Conservation (phyloP, 768 basidiomycete species). For the Asterophora lycoperdoides region DNA sequence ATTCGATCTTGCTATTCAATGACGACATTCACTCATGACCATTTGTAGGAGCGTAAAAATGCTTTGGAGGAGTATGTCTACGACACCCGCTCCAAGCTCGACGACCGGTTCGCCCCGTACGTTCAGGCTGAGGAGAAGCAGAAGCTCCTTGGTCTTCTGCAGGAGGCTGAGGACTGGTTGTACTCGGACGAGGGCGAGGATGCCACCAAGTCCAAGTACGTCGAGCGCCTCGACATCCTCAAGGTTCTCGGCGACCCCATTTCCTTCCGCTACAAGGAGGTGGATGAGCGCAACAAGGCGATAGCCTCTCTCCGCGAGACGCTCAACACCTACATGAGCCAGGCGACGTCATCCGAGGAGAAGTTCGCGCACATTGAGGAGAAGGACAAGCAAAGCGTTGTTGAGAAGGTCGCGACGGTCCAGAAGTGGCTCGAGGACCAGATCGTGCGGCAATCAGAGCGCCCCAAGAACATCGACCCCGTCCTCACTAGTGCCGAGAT, state of each 20-base stretch:
- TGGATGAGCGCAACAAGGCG: slow-evolving; percentile 73
- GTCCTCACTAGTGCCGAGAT: slow-evolving; percentile 80
- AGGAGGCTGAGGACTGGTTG: slow-evolving; percentile 91
- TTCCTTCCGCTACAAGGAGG: slow-evolving; percentile 75
- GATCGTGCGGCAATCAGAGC: slow-evolving; percentile 80
- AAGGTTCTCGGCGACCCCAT: slow-evolving; percentile 87
- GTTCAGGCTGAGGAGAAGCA: slow-evolving; percentile 75
- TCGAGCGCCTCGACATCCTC: slow-evolving; percentile 74
- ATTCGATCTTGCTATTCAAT: background rate
- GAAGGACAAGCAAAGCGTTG: slow-evolving; percentile 78
- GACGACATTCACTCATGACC: background rate
- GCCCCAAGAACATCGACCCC: slow-evolving; percentile 84
- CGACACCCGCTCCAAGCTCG: slow-evolving; percentile 89
- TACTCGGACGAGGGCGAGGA: slow-evolving; percentile 98
- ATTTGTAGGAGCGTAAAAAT: slow-evolving; percentile 86
- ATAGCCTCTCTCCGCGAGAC: slow-evolving; percentile 80
- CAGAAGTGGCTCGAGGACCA: slow-evolving; percentile 98
- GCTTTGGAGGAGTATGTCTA: slow-evolving; percentile 99
- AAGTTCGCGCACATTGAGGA: slow-evolving; percentile 86
- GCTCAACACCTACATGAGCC: slow-evolving; percentile 78
- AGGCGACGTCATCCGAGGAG: slow-evolving; percentile 82
- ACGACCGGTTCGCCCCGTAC: slow-evolving; percentile 77
- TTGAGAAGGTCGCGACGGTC: slow-evolving; percentile 86
- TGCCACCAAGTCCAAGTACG: slow-evolving; percentile 93
- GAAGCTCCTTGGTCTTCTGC: slow-evolving; percentile 63